Evolutionary conservation across 2,329 filamentous ascomycete species (phyloP).

Genomic region (Hymenoscyphus linearis): DNA sequence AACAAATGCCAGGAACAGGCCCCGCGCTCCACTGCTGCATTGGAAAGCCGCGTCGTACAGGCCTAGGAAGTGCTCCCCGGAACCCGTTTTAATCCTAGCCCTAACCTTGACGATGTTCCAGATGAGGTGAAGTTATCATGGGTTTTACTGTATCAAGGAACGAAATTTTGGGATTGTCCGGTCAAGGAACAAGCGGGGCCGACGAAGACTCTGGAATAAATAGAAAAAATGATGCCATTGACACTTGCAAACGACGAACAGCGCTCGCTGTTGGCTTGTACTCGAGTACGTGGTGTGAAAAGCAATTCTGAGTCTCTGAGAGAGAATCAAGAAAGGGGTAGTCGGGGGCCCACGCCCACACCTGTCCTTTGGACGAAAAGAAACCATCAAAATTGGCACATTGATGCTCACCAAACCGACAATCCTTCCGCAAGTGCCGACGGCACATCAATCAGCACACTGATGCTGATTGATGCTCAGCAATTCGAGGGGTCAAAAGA

Average conservation of each 20-base stretch:
- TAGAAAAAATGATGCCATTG: background rate
- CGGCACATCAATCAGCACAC: background rate
- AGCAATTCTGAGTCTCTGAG: background rate
- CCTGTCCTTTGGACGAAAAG: background rate
- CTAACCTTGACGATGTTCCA: constrained; percentile 10
- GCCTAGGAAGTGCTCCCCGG: constrained; percentile 22
- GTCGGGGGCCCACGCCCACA: background rate
- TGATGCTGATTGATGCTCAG: background rate
- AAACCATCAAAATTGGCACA: background rate
- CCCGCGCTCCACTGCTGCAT: constrained; percentile 11
- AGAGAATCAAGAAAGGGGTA: background rate
- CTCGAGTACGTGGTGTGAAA: background rate
- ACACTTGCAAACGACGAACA: background rate
- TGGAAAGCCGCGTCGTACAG: constrained; percentile 5
- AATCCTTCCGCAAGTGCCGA: background rate
- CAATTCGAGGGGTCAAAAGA: background rate
- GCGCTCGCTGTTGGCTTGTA: background rate
- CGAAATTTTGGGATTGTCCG: constrained; percentile 2
- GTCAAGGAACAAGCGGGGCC: constrained; percentile 2
- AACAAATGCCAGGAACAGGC: constrained; percentile 19
- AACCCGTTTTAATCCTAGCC: constrained; percentile 17
- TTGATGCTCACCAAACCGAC: background rate
- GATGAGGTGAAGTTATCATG: constrained; percentile 6
- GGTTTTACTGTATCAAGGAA: constrained; percentile 1
- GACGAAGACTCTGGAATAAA: background rate